Evolutionary conservation across 2,329 filamentous ascomycete genomes (phyloP), one percentile per base, ranked within the genome.

Genomic region (Fusarium sp.): DNA sequence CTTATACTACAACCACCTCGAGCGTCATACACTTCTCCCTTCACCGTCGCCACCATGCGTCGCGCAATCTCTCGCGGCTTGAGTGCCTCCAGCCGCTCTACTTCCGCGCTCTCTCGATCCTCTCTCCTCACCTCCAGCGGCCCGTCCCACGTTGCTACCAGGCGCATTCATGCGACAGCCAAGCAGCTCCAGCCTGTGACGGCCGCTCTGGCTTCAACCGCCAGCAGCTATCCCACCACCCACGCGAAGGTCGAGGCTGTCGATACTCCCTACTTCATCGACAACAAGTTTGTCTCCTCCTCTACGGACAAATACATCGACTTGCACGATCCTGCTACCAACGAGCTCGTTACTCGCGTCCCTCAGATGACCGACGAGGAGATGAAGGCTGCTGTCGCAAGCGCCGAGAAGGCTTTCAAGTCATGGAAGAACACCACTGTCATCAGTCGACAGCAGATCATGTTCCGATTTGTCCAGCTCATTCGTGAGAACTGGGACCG

Each of bases 401-500:
- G 91, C 77, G 92, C 93, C 6, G 83, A 91, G 81, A 90, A 88
- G 81, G 93, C 93, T 1, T 95, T 93, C 79, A 87, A 90, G 69
- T 84, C 84, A 51, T 96, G 93, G 93, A 88, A 85, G 74, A 85
- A 86, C 68, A 95, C 89, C 26, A 92, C 89, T 77, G 83, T 95
- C 68, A 85, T 96, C 71, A 84, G 87, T 67, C 86, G 92, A 68
- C 93, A 96, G 85, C 89, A 93, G 82, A 91, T 95, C 82, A 94
- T 95, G 91, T 95, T 96, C 86, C 92, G 91, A 80, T 94, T 94
- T 75, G 92, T 94, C 34, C 86, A 87, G 33, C 83, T 96, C 76
- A 93, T 96, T 78, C 86, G 92, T 53, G 91, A 95, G 82, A 91
- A 96, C 82, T 95, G 92, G 92, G 93, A 96, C 79, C 87, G 93